Evolutionary conservation across 2,329 filamentous ascomycete genomes (phyloP).

Genomic region (Keithomyces neogunnii): DNA sequence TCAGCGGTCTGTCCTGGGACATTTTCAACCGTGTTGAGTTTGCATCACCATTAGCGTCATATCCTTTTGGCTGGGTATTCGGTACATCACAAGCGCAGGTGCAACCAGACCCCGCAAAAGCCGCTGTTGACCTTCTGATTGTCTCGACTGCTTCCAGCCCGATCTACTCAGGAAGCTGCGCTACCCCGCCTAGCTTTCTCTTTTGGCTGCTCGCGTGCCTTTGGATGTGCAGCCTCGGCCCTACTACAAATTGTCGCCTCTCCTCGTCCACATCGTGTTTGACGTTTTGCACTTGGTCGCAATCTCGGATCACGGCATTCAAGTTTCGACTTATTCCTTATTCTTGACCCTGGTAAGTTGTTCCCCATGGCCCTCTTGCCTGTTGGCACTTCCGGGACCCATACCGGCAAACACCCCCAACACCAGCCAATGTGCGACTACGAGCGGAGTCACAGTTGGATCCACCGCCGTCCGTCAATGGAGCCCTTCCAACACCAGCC

Average conservation of each 20-base stretch:
- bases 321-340: not conserved
- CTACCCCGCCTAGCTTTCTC: constrained; percentile 4
- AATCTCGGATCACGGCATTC: not conserved
- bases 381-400: constrained; percentile 1
- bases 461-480: constrained; percentile 5
- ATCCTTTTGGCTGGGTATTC: not conserved
- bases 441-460: constrained; percentile 9
- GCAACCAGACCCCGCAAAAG: constrained; percentile 1
- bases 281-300: not conserved
- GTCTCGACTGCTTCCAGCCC: not conserved
- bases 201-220: constrained; percentile 3
- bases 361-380: not conserved
- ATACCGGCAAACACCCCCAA: not conserved
- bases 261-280: not conserved
- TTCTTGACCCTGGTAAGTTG: constrained; percentile 4
- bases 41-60: not conserved
- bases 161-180: not conserved
- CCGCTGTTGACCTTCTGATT: not conserved
- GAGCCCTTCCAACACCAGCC: not conserved
- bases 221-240: not conserved
- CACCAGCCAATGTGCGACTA: constrained; percentile 9
- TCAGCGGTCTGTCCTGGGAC: not conserved
- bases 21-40: not conserved
- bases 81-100: not conserved
- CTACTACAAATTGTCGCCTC: not conserved